A percentile compares a stretch with the other conserved stretches of the same genome.
Evolutionary conservation across 306 rosid species (phyloP).

Genomic region (Medicago arabica): DNA sequence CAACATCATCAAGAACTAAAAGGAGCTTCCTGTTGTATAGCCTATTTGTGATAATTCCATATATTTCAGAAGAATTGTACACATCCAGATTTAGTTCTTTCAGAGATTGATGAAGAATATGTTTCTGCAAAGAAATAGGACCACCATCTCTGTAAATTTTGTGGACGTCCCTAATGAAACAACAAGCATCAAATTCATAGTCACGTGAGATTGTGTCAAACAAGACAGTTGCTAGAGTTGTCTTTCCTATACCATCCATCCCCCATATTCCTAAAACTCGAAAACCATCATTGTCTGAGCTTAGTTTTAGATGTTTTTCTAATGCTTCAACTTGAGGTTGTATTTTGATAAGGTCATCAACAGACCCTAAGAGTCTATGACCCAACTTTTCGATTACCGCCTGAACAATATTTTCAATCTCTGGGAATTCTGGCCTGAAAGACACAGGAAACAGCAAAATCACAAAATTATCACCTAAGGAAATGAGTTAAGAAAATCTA

Average conservation of each 20-base stretch:
- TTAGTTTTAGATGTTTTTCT: not conserved
- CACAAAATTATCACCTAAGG: not conserved
- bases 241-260: conserved; percentile 34
- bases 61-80: not conserved
- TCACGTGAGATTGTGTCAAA: conserved; percentile 11
- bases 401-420: not conserved
- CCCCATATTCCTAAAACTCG: conserved; percentile 32
- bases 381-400: not conserved
- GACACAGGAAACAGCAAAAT: not conserved
- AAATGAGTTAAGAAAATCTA: no score
- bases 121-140: not conserved
- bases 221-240: conserved; percentile 24
- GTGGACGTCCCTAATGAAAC: conserved; percentile 1
- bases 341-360: not conserved
- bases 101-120: not conserved
- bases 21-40: not conserved
- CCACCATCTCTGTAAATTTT: not conserved
- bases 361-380: not conserved
- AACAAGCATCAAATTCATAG: conserved; percentile 10
- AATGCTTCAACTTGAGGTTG: not conserved
- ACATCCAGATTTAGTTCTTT: not conserved
- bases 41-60: not conserved
- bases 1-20: conserved; percentile 22
- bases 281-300: not conserved
- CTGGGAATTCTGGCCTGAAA: not conserved